Percentiles rank a stretch among this genome's conserved stretches.
Conservation (phyloP, 345 rosid species). For the Ailanthus altissimus region DNA sequence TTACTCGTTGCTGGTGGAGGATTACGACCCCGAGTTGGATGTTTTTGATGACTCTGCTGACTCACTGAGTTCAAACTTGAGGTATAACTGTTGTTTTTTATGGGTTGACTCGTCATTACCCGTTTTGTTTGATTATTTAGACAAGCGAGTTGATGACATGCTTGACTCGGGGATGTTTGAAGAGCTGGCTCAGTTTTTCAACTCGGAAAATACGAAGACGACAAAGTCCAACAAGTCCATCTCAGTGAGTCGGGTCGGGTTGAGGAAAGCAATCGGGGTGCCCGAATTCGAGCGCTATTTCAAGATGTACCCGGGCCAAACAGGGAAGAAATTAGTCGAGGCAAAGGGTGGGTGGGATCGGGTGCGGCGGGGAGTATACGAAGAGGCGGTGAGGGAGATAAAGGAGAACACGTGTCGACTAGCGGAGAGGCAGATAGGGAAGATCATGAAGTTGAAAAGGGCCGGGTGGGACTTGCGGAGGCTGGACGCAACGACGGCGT, state of each 20-base stretch:
- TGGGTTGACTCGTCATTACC: constrained; percentile 79
- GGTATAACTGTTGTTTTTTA: constrained; percentile 76
- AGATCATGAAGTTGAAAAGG: constrained; percentile 54
- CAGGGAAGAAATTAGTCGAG: constrained; percentile 18
- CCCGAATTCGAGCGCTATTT: constrained; percentile 80
- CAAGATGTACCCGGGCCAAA: constrained; percentile 32
- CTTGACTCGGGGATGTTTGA: constrained; percentile 83
- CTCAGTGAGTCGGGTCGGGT: constrained; percentile 37
- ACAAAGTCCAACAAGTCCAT: neutral
- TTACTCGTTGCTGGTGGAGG: constrained; percentile 63
- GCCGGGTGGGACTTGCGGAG: constrained; percentile 75
- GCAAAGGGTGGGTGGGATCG: constrained; percentile 27
- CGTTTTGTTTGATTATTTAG: constrained; percentile 63
- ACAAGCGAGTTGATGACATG: constrained; percentile 86
- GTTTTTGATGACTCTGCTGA: constrained; percentile 43
- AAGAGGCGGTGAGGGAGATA: constrained; percentile 66
- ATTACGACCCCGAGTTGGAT: constrained; percentile 51
- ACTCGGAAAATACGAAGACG: constrained; percentile 26
- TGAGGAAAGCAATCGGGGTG: constrained; percentile 85
- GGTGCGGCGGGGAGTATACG: constrained; percentile 48
- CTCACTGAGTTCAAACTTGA: constrained; percentile 42
- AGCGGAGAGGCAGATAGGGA: constrained; percentile 71
- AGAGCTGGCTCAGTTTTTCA: constrained; percentile 56
- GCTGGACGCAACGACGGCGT: constrained; percentile 73
- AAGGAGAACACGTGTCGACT: constrained; percentile 78